phyloP scores from a whole-genome alignment of 306 rosid genomes.

The Prunus persica region Prunus_persica_NCBIv2 NC_034012.1:5974001-5974500 shows the following conservation, averaged over 20 bases:
- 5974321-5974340: neutral
- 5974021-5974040: neutral
- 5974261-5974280: neutral
- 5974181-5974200: neutral
- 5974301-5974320: neutral
- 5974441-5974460: neutral
- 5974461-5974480: neutral
- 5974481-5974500: neutral
- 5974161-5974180: neutral
- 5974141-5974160: neutral
- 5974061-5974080: neutral
- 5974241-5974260: neutral
- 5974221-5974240: neutral
- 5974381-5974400: too few species aligned
- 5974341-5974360: neutral
- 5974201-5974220: neutral
- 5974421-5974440: too few species aligned
- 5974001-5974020: neutral
- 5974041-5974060: neutral
- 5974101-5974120: neutral
- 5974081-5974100: neutral
- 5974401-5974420: neutral
- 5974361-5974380: too few species aligned
- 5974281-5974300: neutral
- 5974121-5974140: neutral